A percentile compares a stretch with the other conserved stretches of the same genome.
phyloP scores from a whole-genome alignment of 148 eudicot species.

The Chenopodium album region DNA sequence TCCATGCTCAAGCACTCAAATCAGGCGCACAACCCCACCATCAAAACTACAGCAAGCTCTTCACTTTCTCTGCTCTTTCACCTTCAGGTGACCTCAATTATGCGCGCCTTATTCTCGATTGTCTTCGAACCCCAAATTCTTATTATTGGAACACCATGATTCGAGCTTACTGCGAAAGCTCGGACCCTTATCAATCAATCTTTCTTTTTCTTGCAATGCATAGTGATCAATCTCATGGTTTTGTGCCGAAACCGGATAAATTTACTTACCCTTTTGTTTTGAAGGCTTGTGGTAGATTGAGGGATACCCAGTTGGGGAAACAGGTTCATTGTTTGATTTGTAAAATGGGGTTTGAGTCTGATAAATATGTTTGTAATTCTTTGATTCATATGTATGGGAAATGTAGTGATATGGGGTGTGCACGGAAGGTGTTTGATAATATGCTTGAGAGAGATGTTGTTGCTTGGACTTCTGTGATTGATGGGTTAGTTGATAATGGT shows the following conservation, averaged over 20 bases:
- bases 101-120: slow-evolving; percentile 35
- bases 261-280: slow-evolving; percentile 48
- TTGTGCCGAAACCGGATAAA: slow-evolving; percentile 30
- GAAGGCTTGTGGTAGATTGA: slow-evolving; percentile 39
- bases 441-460: slow-evolving; percentile 50
- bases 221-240: not conserved
- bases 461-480: slow-evolving; percentile 47
- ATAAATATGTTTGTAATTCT: slow-evolving; percentile 36
- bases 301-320: slow-evolving; percentile 37
- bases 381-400: slow-evolving; percentile 43
- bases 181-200: slow-evolving; percentile 27
- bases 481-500: slow-evolving; percentile 54
- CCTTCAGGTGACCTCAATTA: slow-evolving; percentile 37
- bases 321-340: slow-evolving; percentile 37
- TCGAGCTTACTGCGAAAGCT: slow-evolving; percentile 34
- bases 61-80: slow-evolving; percentile 46
- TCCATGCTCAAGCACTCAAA: slow-evolving; percentile 36
- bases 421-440: slow-evolving; percentile 44
- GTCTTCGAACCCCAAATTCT: slow-evolving; percentile 35
- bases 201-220: slow-evolving; percentile 32
- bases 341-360: slow-evolving; percentile 39
- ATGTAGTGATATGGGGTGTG: slow-evolving; percentile 31
- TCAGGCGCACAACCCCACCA: slow-evolving; percentile 28
- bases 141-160: slow-evolving; percentile 46
- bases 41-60: slow-evolving; percentile 36